These are phyloP conservation scores for Calycina marina DNA, from an alignment of 2,329 filamentous ascomycete genomes.

Conservation along the genomic window DNA sequence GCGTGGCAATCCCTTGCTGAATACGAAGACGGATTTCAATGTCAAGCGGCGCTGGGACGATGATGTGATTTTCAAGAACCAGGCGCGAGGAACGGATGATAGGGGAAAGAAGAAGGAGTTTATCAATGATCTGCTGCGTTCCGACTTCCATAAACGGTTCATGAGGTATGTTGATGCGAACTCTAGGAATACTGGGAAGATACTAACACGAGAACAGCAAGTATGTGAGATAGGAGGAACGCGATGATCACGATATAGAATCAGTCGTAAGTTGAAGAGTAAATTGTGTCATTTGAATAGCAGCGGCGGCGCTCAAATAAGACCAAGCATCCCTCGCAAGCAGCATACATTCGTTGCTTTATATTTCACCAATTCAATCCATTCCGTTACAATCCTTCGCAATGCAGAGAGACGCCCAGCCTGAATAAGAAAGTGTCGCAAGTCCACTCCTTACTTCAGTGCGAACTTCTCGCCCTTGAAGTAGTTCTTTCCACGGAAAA, in stretches of 20 bases:
- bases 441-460: too few relatives aligned
- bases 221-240: constrained; percentile 22
- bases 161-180: constrained; percentile 40
- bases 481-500: too few relatives aligned
- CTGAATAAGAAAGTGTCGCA: too few relatives aligned
- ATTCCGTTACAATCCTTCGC: too few relatives aligned
- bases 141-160: constrained; percentile 95
- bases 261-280: not conserved
- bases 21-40: constrained; percentile 66
- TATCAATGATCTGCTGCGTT: constrained; percentile 86
- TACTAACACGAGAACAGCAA: constrained; percentile 18
- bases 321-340: not conserved
- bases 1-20: constrained; percentile 80
- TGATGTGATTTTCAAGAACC: constrained; percentile 98
- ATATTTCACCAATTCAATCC: too few relatives aligned
- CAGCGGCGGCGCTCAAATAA: not conserved
- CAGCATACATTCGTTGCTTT: too few relatives aligned
- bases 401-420: too few relatives aligned
- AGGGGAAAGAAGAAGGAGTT: constrained; percentile 87
- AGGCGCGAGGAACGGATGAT: constrained; percentile 87
- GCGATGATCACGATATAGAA: constrained; percentile 2
- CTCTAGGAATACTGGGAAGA: constrained; percentile 3
- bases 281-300: not conserved
- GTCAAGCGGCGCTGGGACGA: constrained; percentile 94
- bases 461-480: too few relatives aligned